Conservation (phyloP, 1,139 yeast species). For the Saccharomyces hybrid region DNA sequence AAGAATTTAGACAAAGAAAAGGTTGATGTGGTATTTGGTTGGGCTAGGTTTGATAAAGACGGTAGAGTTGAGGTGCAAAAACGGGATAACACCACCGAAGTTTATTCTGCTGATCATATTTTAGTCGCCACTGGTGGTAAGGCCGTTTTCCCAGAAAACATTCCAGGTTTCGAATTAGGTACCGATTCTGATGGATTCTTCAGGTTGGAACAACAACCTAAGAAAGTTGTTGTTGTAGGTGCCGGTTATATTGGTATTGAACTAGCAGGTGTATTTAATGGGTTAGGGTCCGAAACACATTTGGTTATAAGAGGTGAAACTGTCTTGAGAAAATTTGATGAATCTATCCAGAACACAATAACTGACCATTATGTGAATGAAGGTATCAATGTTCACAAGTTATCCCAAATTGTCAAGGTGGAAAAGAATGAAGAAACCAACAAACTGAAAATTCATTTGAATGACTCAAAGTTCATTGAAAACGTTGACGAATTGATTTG, state of each 20-base stretch:
- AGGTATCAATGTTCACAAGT: constrained; percentile 75
- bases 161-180: constrained; percentile 79
- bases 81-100: constrained; percentile 46
- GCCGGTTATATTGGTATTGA: constrained; percentile 98
- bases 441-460: constrained; percentile 52
- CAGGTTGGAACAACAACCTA: constrained; percentile 70
- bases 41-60: constrained; percentile 62
- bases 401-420: constrained; percentile 48
- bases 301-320: constrained; percentile 85
- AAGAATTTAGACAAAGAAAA: constrained; percentile 80
- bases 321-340: constrained; percentile 81
- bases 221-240: constrained; percentile 88
- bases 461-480: constrained; percentile 46
- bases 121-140: constrained; percentile 92
- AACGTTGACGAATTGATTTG: constrained; percentile 75
- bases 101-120: constrained; percentile 71
- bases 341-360: constrained; percentile 65
- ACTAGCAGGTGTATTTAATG: constrained; percentile 86
- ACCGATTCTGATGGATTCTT: constrained; percentile 90
- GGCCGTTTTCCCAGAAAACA: constrained; percentile 55
- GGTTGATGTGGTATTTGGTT: constrained; percentile 82
- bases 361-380: constrained; percentile 72
- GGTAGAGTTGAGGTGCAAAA: constrained; percentile 75
- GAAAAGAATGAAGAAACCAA: constrained; percentile 52
- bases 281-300: constrained; percentile 85